Percentiles rank a stretch among this genome's conserved stretches.
Evolutionary conservation across 805 yeast genomes (phyloP).

Genomic region (Sugiyamaella lignohabitans): DNA sequence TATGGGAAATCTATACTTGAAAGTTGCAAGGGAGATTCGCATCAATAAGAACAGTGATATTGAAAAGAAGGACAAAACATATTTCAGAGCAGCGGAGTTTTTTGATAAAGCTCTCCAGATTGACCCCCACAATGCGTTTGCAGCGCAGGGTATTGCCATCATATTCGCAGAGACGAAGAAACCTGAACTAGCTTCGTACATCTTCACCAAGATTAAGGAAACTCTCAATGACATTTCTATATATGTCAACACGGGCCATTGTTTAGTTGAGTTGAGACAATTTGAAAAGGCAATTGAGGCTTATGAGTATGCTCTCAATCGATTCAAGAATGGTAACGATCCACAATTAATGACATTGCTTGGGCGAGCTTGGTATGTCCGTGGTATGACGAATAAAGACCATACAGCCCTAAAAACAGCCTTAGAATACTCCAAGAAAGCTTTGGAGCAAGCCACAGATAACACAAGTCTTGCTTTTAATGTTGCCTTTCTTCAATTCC

Average conservation of each 20-base stretch:
- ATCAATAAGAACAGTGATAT: slow-evolving; percentile 40
- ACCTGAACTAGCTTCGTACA: slow-evolving; percentile 69
- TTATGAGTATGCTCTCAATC: slow-evolving; percentile 71
- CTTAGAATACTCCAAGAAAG: slow-evolving; percentile 54
- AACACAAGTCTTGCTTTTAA: slow-evolving; percentile 59
- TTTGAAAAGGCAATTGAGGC: slow-evolving; percentile 79
- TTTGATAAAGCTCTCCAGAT: slow-evolving; percentile 80
- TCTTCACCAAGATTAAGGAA: slow-evolving; percentile 83
- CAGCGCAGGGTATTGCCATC: slow-evolving; percentile 96
- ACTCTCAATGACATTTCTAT: slow-evolving; percentile 79
- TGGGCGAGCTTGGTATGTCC: slow-evolving; percentile 82
- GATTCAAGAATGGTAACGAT: slow-evolving; percentile 56
- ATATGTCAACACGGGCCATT: slow-evolving; percentile 82
- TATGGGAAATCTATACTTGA: slow-evolving; percentile 77
- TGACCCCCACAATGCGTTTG: slow-evolving; percentile 83
- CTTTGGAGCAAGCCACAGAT: slow-evolving; percentile 38
- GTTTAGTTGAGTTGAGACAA: slow-evolving; percentile 73
- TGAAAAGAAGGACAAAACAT: slow-evolving; percentile 64
- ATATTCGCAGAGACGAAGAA: slow-evolving; percentile 77
- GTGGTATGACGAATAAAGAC: slow-evolving; percentile 66
- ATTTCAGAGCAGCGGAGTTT: slow-evolving; percentile 84
- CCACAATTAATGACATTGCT: slow-evolving; percentile 61
- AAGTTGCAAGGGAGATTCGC: slow-evolving; percentile 70
- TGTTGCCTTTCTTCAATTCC: slow-evolving; percentile 76
- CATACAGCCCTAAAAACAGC: slow-evolving; percentile 55